Evolutionary conservation across 495 filamentous ascomycete species (phyloP).

Genomic region (Aspergillus biplanus): DNA sequence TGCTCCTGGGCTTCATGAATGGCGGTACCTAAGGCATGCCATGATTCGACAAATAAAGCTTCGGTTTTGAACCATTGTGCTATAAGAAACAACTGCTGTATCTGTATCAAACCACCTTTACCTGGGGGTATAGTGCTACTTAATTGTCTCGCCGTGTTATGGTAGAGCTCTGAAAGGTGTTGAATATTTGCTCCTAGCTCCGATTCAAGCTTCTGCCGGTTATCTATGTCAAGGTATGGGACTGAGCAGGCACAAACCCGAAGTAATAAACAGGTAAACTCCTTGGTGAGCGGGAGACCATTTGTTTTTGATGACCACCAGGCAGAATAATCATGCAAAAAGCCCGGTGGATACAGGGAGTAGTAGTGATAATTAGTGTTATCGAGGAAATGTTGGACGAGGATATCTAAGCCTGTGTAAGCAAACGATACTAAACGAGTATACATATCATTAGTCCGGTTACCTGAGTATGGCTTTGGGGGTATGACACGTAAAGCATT

Average conservation of each 20-base stretch:
- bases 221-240: constrained; percentile 44
- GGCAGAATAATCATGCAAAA: constrained; percentile 46
- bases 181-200: constrained; percentile 45
- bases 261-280: constrained; percentile 55
- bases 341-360: constrained; percentile 51
- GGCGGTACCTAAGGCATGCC: constrained; percentile 50
- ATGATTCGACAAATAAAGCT: constrained; percentile 54
- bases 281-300: constrained; percentile 24
- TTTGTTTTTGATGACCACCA: constrained; percentile 10
- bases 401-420: constrained; percentile 41
- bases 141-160: constrained; percentile 48
- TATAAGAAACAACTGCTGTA: constrained; percentile 57
- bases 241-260: constrained; percentile 55
- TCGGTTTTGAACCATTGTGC: constrained; percentile 57
- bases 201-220: constrained; percentile 47
- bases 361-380: constrained; percentile 56
- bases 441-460: not conserved
- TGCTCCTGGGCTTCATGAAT: constrained; percentile 57
- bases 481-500: constrained; percentile 30
- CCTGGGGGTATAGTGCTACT: constrained; percentile 48
- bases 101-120: constrained; percentile 49
- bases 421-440: not conserved
- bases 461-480: constrained; percentile 39
- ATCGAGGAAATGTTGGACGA: constrained; percentile 53
- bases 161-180: constrained; percentile 44